A percentile compares a stretch with the other conserved stretches of the same genome.
These are phyloP conservation scores for Pseudozyma sp. DNA, from an alignment of 1,284 basidiomycete genomes.

Conservation along the genomic window DNA sequence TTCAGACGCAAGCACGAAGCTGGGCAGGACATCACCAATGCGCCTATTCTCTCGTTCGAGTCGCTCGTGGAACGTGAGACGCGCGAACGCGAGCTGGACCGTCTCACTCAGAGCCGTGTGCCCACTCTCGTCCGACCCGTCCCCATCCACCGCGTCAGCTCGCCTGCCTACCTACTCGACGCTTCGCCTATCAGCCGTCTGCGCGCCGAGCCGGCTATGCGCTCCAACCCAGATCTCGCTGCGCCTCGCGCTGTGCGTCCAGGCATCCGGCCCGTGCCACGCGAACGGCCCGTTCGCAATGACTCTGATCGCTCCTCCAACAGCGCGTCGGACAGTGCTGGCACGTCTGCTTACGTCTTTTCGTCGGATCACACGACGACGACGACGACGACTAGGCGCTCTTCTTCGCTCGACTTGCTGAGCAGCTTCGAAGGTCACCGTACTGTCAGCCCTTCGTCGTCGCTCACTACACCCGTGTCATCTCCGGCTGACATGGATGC, in stretches of 20 bases:
- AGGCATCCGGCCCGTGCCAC: slow-evolving; percentile 29
- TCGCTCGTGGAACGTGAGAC: slow-evolving; percentile 45
- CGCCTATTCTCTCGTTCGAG: slow-evolving; percentile 22
- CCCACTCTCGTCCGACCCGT: slow-evolving; percentile 20
- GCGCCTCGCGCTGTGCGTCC: slow-evolving; percentile 25
- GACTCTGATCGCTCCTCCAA: slow-evolving; percentile 18
- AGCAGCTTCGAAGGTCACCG: slow-evolving; percentile 27
- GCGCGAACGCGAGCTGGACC: slow-evolving; percentile 31
- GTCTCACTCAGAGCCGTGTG: slow-evolving; percentile 9
- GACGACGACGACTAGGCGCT: slow-evolving; percentile 12
- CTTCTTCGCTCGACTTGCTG: slow-evolving; percentile 19
- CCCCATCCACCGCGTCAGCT: slow-evolving; percentile 42
- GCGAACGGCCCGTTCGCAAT: slow-evolving; percentile 11
- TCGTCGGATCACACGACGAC: slow-evolving; percentile 15
- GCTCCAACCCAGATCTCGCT: slow-evolving; percentile 32
- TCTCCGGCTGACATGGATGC: slow-evolving; percentile 27
- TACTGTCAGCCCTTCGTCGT: slow-evolving; percentile 24
- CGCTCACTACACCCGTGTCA: slow-evolving; percentile 37
- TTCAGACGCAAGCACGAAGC: neutral
- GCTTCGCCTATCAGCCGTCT: slow-evolving; percentile 29
- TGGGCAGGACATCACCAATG: neutral
- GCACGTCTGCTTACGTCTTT: slow-evolving; percentile 11
- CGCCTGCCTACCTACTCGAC: slow-evolving; percentile 48
- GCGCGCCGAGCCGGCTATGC: slow-evolving; percentile 31
- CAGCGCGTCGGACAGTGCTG: slow-evolving; percentile 4